Base-by-base conservation (phyloP, 2,329 filamentous ascomycete species). In the Ophiostoma tasmaniense region DNA sequence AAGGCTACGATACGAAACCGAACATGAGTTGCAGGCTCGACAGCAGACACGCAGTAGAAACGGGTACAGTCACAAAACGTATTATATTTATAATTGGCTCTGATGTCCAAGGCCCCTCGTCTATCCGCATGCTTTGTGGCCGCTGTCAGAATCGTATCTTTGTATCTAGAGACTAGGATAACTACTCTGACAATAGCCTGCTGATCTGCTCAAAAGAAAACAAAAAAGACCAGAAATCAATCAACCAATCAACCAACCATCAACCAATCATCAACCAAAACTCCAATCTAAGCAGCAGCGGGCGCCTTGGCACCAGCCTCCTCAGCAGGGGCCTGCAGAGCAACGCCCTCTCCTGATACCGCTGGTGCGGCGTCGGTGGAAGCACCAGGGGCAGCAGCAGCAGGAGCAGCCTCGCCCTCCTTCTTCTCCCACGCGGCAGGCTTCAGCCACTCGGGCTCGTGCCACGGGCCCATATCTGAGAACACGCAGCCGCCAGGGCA, bases 381-480 rank as follows among this genome's bases (percentile, higher is more conserved):
- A 30, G 73, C 75, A 35, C 73, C 75, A 35, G 73, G 77, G 30
- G 73, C 75, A 35, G 64, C 55, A 13, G 45, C 42, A 30, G 73
- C 75, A 33, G 73, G 17, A 25, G 69, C 75, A 72, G 82, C 80
- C 78, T 82, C 77, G 37, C 20, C 39, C 17, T 66, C 75, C 73
- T 82, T 80, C 79, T 83, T 82, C 77, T 85, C 83, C 83, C 88
- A 89, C 82, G 89, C 88, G 72, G 87, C 81, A 67, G 89, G 84
- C 76, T 82, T 87, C 68, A 85, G 81, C 83, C 85, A 93, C 79
- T 90, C 78, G 35, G 84, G 75, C 71, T 94, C 91, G 74, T 85
- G 85, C 95, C 95, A 99, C 67, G 95, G 95, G 67, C 95, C 95
- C 71, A 88, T 88, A 78, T 99, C 93, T 80, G 92, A 96, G 75